phyloP scores from a whole-genome alignment of 2,329 filamentous ascomycete genomes.

The Colletotrichum viniferum region DNA sequence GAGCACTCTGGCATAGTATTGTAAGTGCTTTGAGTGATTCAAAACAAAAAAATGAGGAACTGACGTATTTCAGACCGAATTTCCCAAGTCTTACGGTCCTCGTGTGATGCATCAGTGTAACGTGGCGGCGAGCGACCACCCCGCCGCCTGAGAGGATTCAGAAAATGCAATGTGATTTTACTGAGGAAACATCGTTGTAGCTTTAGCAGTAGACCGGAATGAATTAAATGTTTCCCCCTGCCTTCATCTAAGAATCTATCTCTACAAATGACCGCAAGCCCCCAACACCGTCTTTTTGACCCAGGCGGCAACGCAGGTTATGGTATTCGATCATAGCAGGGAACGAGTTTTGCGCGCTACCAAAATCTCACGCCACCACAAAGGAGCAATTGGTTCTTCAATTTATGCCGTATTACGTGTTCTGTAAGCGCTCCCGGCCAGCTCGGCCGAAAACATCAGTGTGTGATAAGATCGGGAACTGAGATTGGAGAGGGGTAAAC shows the following conservation, averaged over 20 bases:
- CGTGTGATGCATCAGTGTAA: neutral
- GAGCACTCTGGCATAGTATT: neutral
- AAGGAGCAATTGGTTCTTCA: no score
- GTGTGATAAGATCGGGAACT: neutral
- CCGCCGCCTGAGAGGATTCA: neutral
- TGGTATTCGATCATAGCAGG: neutral
- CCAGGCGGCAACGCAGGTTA: no score
- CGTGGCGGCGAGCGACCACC: neutral
- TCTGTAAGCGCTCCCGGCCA: neutral
- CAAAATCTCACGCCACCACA: neutral
- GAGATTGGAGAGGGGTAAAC: neutral
- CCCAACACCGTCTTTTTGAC: neutral
- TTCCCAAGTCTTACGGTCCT: neutral
- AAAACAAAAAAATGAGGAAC: neutral
- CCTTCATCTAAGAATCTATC: neutral
- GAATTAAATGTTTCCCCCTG: accelerated
- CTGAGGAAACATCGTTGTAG: neutral
- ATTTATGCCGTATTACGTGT: neutral
- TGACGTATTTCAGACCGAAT: neutral
- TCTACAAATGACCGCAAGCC: neutral
- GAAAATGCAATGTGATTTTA: neutral
- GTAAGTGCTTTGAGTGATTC: neutral
- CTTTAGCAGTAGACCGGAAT: neutral
- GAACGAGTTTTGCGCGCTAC: neutral
- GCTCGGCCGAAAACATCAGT: neutral